Conservation (phyloP, 257 asterid species). For the Salvia hispanica region DNA sequence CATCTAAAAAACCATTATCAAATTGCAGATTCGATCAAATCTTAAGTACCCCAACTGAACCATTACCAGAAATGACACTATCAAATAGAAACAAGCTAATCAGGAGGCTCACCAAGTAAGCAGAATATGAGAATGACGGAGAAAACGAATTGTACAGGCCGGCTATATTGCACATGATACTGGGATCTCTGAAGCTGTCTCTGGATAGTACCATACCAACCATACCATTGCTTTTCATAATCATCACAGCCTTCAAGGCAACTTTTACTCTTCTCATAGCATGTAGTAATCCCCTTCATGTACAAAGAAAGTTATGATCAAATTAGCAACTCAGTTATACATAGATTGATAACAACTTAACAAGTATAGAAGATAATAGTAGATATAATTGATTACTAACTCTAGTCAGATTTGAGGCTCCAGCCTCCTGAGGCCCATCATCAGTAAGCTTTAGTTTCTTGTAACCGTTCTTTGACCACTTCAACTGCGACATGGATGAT, state of each 20-base stretch:
- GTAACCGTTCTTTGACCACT: slow-evolving; percentile 80
- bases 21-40: slow-evolving; percentile 1
- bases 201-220: slow-evolving; percentile 79
- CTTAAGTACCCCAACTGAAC: neutral
- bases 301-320: slow-evolving; percentile 24
- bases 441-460: slow-evolving; percentile 65
- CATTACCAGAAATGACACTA: neutral
- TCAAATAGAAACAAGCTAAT: slow-evolving; percentile 2
- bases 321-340: slow-evolving; percentile 15
- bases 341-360: neutral
- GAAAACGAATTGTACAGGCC: slow-evolving; percentile 63
- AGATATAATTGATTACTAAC: slow-evolving; percentile 44
- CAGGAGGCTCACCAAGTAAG: slow-evolving; percentile 69
- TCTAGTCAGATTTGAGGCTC: slow-evolving; percentile 55
- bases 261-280: slow-evolving; percentile 70
- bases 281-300: slow-evolving; percentile 53
- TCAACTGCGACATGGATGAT: slow-evolving; percentile 61
- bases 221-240: slow-evolving; percentile 66
- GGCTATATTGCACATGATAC: slow-evolving; percentile 75
- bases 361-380: neutral
- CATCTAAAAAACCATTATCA: slow-evolving; percentile 1
- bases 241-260: slow-evolving; percentile 70
- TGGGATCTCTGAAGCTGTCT: slow-evolving; percentile 93
- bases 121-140: slow-evolving; percentile 57
- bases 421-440: slow-evolving; percentile 57